phyloP scores from a whole-genome alignment of 192 early-diverging fungal species.

The Backusella macrospora region DNA sequence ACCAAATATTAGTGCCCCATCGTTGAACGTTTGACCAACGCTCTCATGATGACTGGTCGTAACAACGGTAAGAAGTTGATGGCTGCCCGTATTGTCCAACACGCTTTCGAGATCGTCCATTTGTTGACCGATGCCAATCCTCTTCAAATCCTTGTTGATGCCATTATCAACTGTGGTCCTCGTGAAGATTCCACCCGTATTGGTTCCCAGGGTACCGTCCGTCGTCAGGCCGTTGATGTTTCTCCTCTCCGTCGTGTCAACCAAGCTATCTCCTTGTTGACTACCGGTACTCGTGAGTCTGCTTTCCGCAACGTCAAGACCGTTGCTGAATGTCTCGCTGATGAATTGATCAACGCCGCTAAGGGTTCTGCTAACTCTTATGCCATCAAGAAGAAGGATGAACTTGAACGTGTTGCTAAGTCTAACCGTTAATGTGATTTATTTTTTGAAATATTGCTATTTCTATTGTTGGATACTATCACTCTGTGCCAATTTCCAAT shows the following conservation, averaged over 20 bases:
- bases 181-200: constrained; percentile 99
- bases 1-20: constrained; percentile 78
- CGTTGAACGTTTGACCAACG: constrained; percentile 98
- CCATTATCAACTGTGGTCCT: constrained; percentile 99
- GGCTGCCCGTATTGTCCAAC: constrained; percentile 98
- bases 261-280: constrained; percentile 93
- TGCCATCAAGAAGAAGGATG: constrained; percentile 99
- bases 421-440: constrained; percentile 34
- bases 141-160: constrained; percentile 97
- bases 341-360: constrained; percentile 99
- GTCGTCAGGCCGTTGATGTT: constrained; percentile 99
- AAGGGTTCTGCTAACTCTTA: constrained; percentile 99
- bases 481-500: not conserved
- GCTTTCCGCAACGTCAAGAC: constrained; percentile 99
- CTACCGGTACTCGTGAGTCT: constrained; percentile 97
- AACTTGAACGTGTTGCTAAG: constrained; percentile 91
- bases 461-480: not conserved
- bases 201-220: constrained; percentile 96
- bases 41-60: constrained; percentile 99
- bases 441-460: constrained; percentile 6
- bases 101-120: constrained; percentile 99
- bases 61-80: constrained; percentile 99
- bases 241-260: constrained; percentile 98
- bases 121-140: constrained; percentile 98
- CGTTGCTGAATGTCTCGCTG: constrained; percentile 99